These are phyloP conservation scores for Solanum pennellii DNA, from an alignment of 257 asterid species.

Conservation along the genomic window DNA sequence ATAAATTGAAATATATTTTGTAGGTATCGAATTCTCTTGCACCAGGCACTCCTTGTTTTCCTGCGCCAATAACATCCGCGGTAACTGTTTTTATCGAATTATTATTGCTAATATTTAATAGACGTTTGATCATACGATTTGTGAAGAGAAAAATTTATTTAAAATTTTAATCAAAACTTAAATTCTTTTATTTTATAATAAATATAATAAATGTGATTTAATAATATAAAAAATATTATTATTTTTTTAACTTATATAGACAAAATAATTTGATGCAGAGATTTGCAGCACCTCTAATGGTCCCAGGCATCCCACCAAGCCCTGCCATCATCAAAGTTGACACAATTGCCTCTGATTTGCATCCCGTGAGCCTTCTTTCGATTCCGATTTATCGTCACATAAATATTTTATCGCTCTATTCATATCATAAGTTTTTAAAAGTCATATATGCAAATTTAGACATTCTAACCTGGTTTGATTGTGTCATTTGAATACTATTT, in stretches of 20 bases:
- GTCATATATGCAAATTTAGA: too few relatives aligned
- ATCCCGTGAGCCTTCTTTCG: constrained; percentile 38
- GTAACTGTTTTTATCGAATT: constrained; percentile 15
- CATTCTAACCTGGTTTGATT: too few relatives aligned
- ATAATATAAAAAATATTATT: too few relatives aligned
- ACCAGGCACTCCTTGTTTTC: constrained; percentile 33
- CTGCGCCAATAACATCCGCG: constrained; percentile 30
- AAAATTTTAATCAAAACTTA: too few relatives aligned
- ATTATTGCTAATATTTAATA: background rate
- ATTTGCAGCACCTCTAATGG: constrained; percentile 31
- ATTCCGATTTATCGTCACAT: background rate
- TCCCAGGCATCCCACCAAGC: constrained; percentile 38
- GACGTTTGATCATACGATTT: background rate
- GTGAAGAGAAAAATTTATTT: too few relatives aligned
- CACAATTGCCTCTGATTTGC: constrained; percentile 50
- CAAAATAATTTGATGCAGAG: constrained; percentile 25
- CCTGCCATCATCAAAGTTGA: constrained; percentile 29
- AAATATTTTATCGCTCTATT: background rate
- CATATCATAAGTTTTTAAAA: background rate
- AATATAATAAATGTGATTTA: background rate
- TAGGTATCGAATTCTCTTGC: background rate
- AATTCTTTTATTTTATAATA: too few relatives aligned
- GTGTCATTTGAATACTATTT: too few relatives aligned
- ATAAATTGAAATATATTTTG: background rate
- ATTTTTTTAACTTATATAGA: background rate